Evolutionary conservation across 2,329 filamentous ascomycete species (phyloP).

Genomic region (Aspergillus melleus): DNA sequence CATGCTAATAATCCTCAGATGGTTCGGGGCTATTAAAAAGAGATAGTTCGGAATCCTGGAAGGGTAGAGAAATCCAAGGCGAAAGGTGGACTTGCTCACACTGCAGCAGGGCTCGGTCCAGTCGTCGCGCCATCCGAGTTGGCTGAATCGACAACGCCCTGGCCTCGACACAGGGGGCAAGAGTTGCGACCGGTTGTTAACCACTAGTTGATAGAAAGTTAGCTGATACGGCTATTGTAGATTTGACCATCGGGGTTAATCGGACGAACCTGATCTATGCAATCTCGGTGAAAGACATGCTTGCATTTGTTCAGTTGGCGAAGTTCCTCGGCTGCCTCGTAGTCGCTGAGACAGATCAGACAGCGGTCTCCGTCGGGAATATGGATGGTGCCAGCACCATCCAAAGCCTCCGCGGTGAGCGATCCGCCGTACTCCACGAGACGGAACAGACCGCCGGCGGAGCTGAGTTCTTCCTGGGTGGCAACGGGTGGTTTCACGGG

Average conservation of each 20-base stretch:
- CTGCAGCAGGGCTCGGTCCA: slow-evolving; percentile 15
- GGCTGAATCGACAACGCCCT: slow-evolving; percentile 43
- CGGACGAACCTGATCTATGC: slow-evolving; percentile 65
- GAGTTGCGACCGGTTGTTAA: slow-evolving; percentile 56
- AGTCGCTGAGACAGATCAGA: slow-evolving; percentile 67
- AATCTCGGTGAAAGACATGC: slow-evolving; percentile 67
- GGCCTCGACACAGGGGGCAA: slow-evolving; percentile 39
- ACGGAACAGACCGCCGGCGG: slow-evolving; percentile 61
- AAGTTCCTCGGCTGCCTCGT: slow-evolving; percentile 61
- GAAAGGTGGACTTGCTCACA: slow-evolving; percentile 12
- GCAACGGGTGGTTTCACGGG: slow-evolving; percentile 70
- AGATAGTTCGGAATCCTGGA: neutral
- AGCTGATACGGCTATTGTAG: slow-evolving; percentile 22
- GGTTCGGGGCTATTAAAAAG: slow-evolving; percentile 11
- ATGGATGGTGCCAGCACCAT: slow-evolving; percentile 37
- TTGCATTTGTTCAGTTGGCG: slow-evolving; percentile 63
- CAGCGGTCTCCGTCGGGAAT: slow-evolving; percentile 57
- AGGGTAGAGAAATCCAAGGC: slow-evolving; percentile 4
- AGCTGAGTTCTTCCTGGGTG: slow-evolving; percentile 62
- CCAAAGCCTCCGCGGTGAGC: slow-evolving; percentile 50
- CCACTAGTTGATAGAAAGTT: slow-evolving; percentile 53
- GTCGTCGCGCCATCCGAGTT: slow-evolving; percentile 19
- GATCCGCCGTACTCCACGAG: slow-evolving; percentile 47
- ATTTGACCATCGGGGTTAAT: slow-evolving; percentile 2
- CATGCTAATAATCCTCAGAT: slow-evolving; percentile 33